These are phyloP conservation scores for Luffa acutangula DNA, from an alignment of 306 rosid genomes.

Conservation along the genomic window DNA sequence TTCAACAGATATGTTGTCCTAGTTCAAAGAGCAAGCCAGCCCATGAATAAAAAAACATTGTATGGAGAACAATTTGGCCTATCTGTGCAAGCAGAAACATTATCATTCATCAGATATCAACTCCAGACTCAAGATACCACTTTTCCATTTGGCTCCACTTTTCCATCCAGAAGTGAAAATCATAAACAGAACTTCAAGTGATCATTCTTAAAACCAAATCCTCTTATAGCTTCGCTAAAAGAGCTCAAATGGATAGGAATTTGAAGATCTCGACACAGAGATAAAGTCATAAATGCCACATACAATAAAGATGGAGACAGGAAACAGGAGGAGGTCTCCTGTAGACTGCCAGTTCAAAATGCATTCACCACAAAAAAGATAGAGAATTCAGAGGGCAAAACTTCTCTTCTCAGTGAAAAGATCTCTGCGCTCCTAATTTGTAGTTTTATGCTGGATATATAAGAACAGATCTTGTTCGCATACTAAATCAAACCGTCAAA, in stretches of 20 bases:
- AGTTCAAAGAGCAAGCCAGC: background rate
- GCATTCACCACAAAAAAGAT: background rate
- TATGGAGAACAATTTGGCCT: background rate
- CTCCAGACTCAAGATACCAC: background rate
- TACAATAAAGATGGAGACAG: background rate
- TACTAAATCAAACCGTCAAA: background rate
- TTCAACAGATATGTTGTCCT: background rate
- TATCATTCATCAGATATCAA: background rate
- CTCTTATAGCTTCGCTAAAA: background rate
- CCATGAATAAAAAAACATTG: background rate
- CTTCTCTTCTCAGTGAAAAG: background rate
- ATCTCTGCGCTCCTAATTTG: background rate
- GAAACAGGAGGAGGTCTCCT: background rate
- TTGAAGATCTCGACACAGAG: background rate
- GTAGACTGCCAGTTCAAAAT: constrained; percentile 1
- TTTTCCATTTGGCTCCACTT: background rate
- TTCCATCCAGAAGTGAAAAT: background rate
- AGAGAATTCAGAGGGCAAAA: background rate
- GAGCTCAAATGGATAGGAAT: background rate
- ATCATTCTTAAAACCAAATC: background rate
- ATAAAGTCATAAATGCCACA: background rate
- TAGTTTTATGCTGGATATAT: background rate
- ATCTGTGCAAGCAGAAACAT: background rate
- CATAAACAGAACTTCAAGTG: background rate
- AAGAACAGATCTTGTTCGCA: background rate